These are phyloP conservation scores for Alternaria panax DNA, from an alignment of 2,329 filamentous ascomycete genomes.

Conservation along the genomic window DNA sequence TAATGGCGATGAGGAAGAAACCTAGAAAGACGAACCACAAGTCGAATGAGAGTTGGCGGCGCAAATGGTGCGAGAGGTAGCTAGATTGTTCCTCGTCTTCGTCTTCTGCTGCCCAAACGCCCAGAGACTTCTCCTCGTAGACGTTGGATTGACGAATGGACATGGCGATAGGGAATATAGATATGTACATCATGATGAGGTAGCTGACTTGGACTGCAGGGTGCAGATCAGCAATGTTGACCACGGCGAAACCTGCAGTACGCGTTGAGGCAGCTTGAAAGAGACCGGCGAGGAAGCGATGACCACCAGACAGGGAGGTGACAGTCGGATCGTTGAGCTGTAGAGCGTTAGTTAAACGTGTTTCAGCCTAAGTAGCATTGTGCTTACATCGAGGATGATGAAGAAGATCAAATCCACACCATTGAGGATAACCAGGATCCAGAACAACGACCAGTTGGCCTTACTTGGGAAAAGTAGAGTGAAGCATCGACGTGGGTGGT, in stretches of 20 bases:
- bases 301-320: slow-evolving; percentile 71
- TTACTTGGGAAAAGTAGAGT: slow-evolving; percentile 89
- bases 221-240: slow-evolving; percentile 79
- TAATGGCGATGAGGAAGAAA: slow-evolving; percentile 89
- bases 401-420: slow-evolving; percentile 88
- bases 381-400: slow-evolving; percentile 83
- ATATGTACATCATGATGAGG: slow-evolving; percentile 99
- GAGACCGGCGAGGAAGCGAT: slow-evolving; percentile 82
- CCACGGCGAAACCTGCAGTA: slow-evolving; percentile 86
- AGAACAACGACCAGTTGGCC: slow-evolving; percentile 96
- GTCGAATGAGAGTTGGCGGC: slow-evolving; percentile 93
- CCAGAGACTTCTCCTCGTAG: slow-evolving; percentile 89
- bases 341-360: slow-evolving; percentile 6
- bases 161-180: slow-evolving; percentile 95
- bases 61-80: slow-evolving; percentile 90
- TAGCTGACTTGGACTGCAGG: slow-evolving; percentile 94
- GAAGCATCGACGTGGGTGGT: slow-evolving; percentile 95
- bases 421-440: slow-evolving; percentile 82
- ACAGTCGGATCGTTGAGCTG: slow-evolving; percentile 77
- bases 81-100: slow-evolving; percentile 69
- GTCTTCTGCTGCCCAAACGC: slow-evolving; percentile 68
- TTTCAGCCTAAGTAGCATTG: background rate
- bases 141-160: slow-evolving; percentile 93
- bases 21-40: slow-evolving; percentile 96
- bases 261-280: slow-evolving; percentile 91